Evolutionary conservation across 345 rosid genomes (phyloP), one percentile per base, ranked within the genome.

Genomic region (Clausena lansium): DNA sequence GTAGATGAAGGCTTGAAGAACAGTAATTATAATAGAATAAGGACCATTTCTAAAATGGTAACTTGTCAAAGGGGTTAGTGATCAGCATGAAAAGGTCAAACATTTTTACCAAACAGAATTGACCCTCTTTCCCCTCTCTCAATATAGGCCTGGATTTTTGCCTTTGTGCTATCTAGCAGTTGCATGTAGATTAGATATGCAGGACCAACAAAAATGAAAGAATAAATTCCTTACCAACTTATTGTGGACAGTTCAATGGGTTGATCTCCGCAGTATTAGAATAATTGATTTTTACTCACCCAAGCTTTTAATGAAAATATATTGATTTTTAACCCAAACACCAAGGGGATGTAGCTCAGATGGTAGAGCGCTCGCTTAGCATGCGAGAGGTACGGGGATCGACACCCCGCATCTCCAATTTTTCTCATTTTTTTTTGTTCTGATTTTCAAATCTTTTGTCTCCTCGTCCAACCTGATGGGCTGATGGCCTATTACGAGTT

Each of bases 361-460:
- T 87, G 91, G 91, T 89, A 87, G 91, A 87, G 91, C 87, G 91
- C 89, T 86, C 86, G 88, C 88, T 87, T 86, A 84, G 87, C 90
- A 89, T 89, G 89, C 87, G 86, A 86, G 91, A 79, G 83, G 89
- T 79, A 86, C 86, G 2, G 64, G 79, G 76, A 80, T 69, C 71
- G 76, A 80, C 75, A 38, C 71, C 76, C 67, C 74, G 74, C 78
- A 57, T 79, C 74, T 73, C 77, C 82, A 73, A 9, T 20, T 24
- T 25, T 22, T 1, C 2, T 35, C 13, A 7, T 65, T 5, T 30
- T 63, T 50, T 14, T 3, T 50, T 15, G n/a, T n/a, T n/a, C n/a
- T n/a, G n/a, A 6, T 13, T 50, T 50, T 4, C 19, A 15, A 47
- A 50, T 50, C 19, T 50, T 4, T 50, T 15, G 7, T 15, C 1